A percentile compares a stretch with the other conserved stretches of the same genome.
phyloP scores from a whole-genome alignment of 2,329 filamentous ascomycete genomes.

The Ophiostoma triangulosporum region DNA sequence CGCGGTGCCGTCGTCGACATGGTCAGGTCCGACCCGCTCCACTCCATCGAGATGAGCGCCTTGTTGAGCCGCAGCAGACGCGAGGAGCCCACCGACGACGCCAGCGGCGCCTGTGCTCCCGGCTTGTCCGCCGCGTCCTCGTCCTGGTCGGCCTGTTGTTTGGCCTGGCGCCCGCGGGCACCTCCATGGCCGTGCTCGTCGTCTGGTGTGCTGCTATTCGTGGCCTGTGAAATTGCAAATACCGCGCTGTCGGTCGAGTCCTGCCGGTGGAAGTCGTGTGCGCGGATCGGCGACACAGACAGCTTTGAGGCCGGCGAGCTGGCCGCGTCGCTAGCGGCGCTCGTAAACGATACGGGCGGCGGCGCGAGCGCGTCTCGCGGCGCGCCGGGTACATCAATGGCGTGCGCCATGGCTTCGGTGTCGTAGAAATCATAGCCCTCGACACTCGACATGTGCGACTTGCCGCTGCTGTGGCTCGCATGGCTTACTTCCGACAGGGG shows the following conservation, averaged over 20 bases:
- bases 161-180: background rate
- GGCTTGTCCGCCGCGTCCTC: background rate
- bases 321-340: background rate
- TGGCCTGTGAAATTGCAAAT: constrained; percentile 42
- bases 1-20: background rate
- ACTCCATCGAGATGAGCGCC: constrained; percentile 10
- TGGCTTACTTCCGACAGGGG: constrained; percentile 38
- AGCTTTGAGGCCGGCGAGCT: background rate
- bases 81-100: constrained; percentile 6
- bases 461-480: constrained; percentile 29
- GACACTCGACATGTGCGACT: constrained; percentile 33
- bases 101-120: background rate
- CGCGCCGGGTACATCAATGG: constrained; percentile 37
- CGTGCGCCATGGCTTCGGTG: constrained; percentile 36
- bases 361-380: background rate
- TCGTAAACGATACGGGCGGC: background rate
- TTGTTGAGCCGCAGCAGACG: constrained; percentile 10
- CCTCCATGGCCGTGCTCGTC: background rate
- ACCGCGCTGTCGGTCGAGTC: constrained; percentile 48
- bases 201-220: constrained; percentile 13
- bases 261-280: constrained; percentile 25
- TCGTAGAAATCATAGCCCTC: constrained; percentile 57
- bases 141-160: background rate
- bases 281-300: background rate
- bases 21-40: constrained; percentile 7